Evolutionary conservation across 306 rosid genomes (phyloP), one percentile per base, ranked within the genome.

Genomic region (Pyrus communis): DNA sequence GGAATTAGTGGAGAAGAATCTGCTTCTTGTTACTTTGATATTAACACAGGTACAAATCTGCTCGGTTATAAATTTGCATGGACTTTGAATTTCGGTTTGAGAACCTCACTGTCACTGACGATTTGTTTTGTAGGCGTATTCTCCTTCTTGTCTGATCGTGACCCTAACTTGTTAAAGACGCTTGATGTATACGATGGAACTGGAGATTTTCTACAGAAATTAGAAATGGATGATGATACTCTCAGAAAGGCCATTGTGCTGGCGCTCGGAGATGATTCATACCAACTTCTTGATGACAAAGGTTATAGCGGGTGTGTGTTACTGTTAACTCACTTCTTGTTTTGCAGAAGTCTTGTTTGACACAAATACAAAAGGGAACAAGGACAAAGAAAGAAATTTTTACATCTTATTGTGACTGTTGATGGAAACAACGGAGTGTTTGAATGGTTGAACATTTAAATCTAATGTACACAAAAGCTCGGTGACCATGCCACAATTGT

Each of bases 251-350:
- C 98, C 80, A 92, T 95, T 71, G 92, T 95, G 68, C 97, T 97
- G 80, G 92, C 98, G 75, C 90, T 95, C 67, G 97, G 98, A 68
- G 98, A 95, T 23, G 98, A 95, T 80, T 70, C 98, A 15, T 90
- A 90, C 90, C 98, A 95, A 85, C 98, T 95, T 81, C 98, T 97
- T 66, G 98, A 95, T 84, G 98, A 97, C 82, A 95, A 95, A 88
- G 98, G 97, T 81, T 95, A 95, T 70, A 95, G 96, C 73, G 90
- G 98, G 98, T 94, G 86, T 51, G 89, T 60, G 61, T 31, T 31
- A 31, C 35, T 31, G 35, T 4, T 23, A 42, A 71, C 63, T 67
- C 40, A 58, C 54, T 55, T 67, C 63, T 52, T 67, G 19, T 43
- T 23, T 40, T 43, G 67, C 62, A 60, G 68, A 14, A 49, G 31